Evolutionary conservation across 2,329 filamentous ascomycete genomes (phyloP).

Genomic region (Talaromyces sp.): DNA sequence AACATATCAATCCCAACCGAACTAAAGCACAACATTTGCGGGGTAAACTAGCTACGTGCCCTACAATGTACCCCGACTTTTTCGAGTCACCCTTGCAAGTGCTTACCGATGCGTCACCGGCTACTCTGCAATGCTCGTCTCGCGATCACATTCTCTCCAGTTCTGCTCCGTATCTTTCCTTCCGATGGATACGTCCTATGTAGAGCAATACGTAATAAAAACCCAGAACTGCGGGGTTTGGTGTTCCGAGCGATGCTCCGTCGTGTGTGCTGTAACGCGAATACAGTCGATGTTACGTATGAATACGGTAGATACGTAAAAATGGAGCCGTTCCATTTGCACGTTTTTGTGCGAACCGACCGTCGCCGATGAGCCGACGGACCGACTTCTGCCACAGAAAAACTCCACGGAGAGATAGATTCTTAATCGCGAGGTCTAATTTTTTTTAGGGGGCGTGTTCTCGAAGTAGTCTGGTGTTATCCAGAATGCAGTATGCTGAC

Average conservation of each 20-base stretch:
- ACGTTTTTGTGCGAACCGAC: not conserved
- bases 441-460: no score
- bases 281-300: not conserved
- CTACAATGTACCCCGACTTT: not conserved
- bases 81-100: not conserved
- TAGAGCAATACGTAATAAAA: slow-evolving; percentile 1
- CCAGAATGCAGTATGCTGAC: not conserved
- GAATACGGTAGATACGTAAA: not conserved
- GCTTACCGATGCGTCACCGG: not conserved
- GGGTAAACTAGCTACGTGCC: not conserved
- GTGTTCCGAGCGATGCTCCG: not conserved
- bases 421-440: not conserved
- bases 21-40: not conserved
- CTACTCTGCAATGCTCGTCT: not conserved
- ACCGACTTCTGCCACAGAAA: not conserved
- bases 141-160: not conserved
- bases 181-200: not conserved
- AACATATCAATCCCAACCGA: not conserved
- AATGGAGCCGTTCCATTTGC: not conserved
- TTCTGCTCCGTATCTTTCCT: not conserved
- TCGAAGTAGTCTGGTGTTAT: not conserved
- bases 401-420: slow-evolving; percentile 2
- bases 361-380: not conserved
- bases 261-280: not conserved
- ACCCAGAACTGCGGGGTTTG: not conserved